Base-by-base conservation (phyloP, 306 rosid species). In the Fragaria nilgerrensis region DNA sequence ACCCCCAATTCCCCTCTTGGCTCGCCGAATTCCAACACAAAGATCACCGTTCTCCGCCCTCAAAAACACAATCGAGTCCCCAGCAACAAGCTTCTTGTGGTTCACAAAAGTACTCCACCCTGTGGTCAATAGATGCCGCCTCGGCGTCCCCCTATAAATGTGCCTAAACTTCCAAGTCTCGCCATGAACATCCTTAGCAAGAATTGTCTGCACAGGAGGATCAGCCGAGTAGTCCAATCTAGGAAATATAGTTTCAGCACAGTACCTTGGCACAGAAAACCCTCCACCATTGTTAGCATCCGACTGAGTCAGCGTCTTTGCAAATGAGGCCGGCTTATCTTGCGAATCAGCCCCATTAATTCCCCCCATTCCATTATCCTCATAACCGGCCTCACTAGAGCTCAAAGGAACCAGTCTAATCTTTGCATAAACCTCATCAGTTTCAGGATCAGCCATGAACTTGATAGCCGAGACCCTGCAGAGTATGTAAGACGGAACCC, bases 241-340 rank as follows among this genome's bases (percentile, higher is more conserved):
- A 11, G 99, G 99, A 53, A 96, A 96, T 62, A 96, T 92, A 0
- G 98, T 92, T 77, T 96, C 99, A 0, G 99, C 99, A 43, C 98
- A 92, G 43, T 89, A 92, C 74, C 98, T 84, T 0, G 99, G 99
- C 81, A 96, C 97, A 19, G 98, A 92, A 79, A 96, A 96, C 0
- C 98, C 98, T 2, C 98, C 98, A 8, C 99, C 99, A 76, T 95
- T 95, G 83, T 95, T 96, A 0, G 99, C 99, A 77, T 96, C 99
- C 0, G 99, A 96, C 45, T 96, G 99, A 0, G 99, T 96, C 86
- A 96, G 68, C 2, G 96, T 91, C 83, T 96, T 96, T 0, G 98
- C 96, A 73, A 96, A 96, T 4, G 97, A 91, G 34, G 91, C 82
- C 2, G 95, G 94, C 68, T 88, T 92, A 2, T 89, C 94, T 50